Base-by-base conservation (phyloP, 345 rosid species). In the Pugionium dolabratum region DNA sequence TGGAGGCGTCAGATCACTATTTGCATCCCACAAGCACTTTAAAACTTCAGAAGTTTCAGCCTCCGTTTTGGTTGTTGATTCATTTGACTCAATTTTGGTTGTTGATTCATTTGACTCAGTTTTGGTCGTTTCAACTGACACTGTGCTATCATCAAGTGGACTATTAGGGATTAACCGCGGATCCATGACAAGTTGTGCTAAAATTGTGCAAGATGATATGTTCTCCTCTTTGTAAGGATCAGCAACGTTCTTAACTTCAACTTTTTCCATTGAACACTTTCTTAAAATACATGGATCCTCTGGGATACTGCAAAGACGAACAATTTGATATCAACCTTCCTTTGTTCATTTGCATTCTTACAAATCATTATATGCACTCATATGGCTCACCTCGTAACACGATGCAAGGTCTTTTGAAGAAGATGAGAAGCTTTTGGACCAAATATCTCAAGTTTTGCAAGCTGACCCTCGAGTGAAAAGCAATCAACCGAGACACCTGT, bases 391-490 rank as follows among this genome's bases (percentile, higher is more conserved):
- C 84, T 57, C 46, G 79, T 57, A 58, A 73, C 53, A 62, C 82
- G 80, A 76, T 74, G 80, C 39, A 85, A 62, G 48, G 70, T 76
- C 79, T 82, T 83, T 47, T 81, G 82, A 72, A 93, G 88, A 77
- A 90, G 85, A 67, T 79, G 74, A 75, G 76, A 80, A 72, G 88
- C 88, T 70, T 79, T 82, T 68, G 86, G 59, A 58, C 97, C 98
- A 77, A 81, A 72, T 44, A 93, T 69, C 71, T 90, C 94, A 56
- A 93, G 66, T 75, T 80, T 88, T 67, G 88, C 88, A 79, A 87
- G 84, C 37, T 78, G 85, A 53, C 97, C 97, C 67, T 90, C 98
- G 2, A 83, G 85, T 42, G 90, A 93, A 60, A 79, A 68, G 75
- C 89, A 84, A 59, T 70, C 79, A 44, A 88, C 69, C 48, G 59